Conservation (phyloP, 768 basidiomycete genomes). For the Naganishia antarctica region DNA sequence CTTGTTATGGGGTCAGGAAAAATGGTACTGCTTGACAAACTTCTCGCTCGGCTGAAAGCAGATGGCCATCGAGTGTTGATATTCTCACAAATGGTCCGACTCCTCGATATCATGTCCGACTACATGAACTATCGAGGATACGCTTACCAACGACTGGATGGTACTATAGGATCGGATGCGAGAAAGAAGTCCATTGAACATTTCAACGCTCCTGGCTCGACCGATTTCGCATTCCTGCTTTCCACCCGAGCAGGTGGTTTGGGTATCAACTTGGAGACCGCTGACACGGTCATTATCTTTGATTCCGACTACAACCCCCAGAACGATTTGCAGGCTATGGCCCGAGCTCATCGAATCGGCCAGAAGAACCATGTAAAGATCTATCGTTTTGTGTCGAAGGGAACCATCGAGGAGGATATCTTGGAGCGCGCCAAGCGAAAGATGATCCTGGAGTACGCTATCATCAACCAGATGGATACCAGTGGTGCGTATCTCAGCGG, state of each 20-base stretch:
- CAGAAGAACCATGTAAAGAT: slow-evolving; percentile 98
- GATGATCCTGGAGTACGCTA: slow-evolving; percentile 98
- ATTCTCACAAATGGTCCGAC: slow-evolving; percentile 97
- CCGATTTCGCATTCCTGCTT: slow-evolving; percentile 92
- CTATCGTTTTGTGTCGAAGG: slow-evolving; percentile 96
- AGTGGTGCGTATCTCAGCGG: slow-evolving; percentile 91
- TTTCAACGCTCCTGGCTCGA: slow-evolving; percentile 87
- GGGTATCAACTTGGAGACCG: slow-evolving; percentile 98
- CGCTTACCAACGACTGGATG: slow-evolving; percentile 88
- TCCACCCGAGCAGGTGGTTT: slow-evolving; percentile 96
- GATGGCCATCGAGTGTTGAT: slow-evolving; percentile 97
- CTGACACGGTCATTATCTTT: slow-evolving; percentile 97
- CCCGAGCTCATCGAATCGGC: slow-evolving; percentile 95
- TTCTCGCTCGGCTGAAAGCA: slow-evolving; percentile 77
- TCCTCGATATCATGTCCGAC: slow-evolving; percentile 96
- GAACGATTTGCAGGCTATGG: slow-evolving; percentile 98
- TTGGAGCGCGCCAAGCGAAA: slow-evolving; percentile 97
- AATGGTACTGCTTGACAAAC: slow-evolving; percentile 95
- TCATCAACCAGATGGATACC: slow-evolving; percentile 99
- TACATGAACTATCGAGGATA: slow-evolving; percentile 89
- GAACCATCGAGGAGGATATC: slow-evolving; percentile 98
- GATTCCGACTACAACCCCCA: slow-evolving; percentile 99
- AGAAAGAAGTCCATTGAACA: slow-evolving; percentile 95
- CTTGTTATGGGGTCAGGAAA: slow-evolving; percentile 98
- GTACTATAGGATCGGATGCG: slow-evolving; percentile 78